phyloP scores from a whole-genome alignment of 192 early-diverging fungal genomes.

The Coemansia sp. region DNA sequence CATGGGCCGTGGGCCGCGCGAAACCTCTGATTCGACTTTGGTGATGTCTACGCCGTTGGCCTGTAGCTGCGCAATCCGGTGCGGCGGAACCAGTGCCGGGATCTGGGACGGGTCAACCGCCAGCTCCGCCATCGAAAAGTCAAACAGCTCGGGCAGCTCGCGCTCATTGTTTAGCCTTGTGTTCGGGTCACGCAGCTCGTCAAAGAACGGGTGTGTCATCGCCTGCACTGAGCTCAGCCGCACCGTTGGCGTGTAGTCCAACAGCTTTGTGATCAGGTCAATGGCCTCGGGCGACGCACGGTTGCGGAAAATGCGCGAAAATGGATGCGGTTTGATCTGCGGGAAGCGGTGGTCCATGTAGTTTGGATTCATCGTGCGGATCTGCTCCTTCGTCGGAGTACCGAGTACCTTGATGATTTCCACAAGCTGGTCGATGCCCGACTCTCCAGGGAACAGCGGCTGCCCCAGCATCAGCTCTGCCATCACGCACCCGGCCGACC shows the following conservation, averaged over 20 bases:
- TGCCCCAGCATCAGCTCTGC: conserved; percentile 92
- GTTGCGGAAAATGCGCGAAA: conserved; percentile 82
- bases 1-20: conserved; percentile 48
- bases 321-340: conserved; percentile 92
- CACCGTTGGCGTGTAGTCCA: conserved; percentile 88
- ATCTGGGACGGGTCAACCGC: conserved; percentile 84
- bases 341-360: conserved; percentile 99
- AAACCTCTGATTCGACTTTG: conserved; percentile 48
- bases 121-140: conserved; percentile 83
- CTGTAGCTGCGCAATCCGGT: conserved; percentile 52
- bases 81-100: conserved; percentile 75
- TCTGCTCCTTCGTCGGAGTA: conserved; percentile 94
- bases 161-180: conserved; percentile 80
- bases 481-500: conserved; percentile 97
- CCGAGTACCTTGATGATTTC: conserved; percentile 99
- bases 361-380: conserved; percentile 96
- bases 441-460: conserved; percentile 94
- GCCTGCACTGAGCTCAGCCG: conserved; percentile 87
- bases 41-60: conserved; percentile 40
- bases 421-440: conserved; percentile 96
- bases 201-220: conserved; percentile 94
- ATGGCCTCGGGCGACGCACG: conserved; percentile 82
- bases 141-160: conserved; percentile 86
- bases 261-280: conserved; percentile 77
- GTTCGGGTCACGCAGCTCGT: conserved; percentile 86